These are phyloP conservation scores for Lactifluus echinatus DNA, from an alignment of 768 basidiomycete species.

Conservation along the genomic window DNA sequence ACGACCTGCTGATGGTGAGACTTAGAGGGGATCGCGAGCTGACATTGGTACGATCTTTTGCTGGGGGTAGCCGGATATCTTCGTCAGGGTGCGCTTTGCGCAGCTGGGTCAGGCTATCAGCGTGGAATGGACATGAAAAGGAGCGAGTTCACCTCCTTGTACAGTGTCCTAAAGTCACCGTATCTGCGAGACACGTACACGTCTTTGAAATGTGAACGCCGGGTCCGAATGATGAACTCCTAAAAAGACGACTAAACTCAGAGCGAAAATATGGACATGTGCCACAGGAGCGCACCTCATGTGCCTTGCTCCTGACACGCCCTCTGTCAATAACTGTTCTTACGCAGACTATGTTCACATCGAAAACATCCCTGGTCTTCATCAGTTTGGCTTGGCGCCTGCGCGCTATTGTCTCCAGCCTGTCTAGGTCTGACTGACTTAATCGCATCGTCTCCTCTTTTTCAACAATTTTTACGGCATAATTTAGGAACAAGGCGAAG, in stretches of 20 bases:
- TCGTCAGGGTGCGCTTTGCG: slow-evolving; percentile 81
- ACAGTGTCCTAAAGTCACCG: slow-evolving; percentile 89
- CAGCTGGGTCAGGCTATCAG: slow-evolving; percentile 42
- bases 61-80: slow-evolving; percentile 71
- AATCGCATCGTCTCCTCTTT: slow-evolving; percentile 87
- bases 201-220: slow-evolving; percentile 60
- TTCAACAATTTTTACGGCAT: slow-evolving; percentile 76
- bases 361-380: slow-evolving; percentile 53
- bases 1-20: slow-evolving; percentile 24
- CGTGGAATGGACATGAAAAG: neutral
- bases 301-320: slow-evolving; percentile 72
- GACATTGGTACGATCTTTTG: slow-evolving; percentile 77
- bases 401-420: slow-evolving; percentile 63
- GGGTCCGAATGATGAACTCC: slow-evolving; percentile 94
- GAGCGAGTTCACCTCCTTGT: slow-evolving; percentile 54
- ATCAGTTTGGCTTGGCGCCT: slow-evolving; percentile 45
- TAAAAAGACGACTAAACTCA: slow-evolving; percentile 27
- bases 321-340: slow-evolving; percentile 78
- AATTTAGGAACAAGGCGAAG: slow-evolving; percentile 68
- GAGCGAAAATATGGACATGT: neutral
- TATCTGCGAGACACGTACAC: slow-evolving; percentile 88
- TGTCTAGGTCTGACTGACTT: slow-evolving; percentile 73
- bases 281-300: slow-evolving; percentile 56
- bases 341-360: slow-evolving; percentile 88
- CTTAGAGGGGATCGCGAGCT: slow-evolving; percentile 34